A percentile compares a stretch with the other conserved stretches of the same genome.
These are phyloP conservation scores for Brassica juncea DNA, from an alignment of 345 rosid genomes.

Conservation along the genomic window DNA sequence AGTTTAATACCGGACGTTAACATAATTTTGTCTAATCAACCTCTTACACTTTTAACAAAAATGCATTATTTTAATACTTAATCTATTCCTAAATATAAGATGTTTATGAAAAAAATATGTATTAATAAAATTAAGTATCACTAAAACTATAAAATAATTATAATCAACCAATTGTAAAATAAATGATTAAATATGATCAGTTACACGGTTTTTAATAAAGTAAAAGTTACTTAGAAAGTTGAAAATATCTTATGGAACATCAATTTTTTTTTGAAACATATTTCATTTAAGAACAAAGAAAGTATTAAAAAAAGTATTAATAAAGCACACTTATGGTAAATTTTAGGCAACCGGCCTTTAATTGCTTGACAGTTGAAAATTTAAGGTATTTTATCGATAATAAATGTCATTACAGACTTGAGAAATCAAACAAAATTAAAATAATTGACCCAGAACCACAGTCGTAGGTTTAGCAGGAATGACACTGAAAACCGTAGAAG, in stretches of 20 bases:
- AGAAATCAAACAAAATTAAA: neutral
- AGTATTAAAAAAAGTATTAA: neutral
- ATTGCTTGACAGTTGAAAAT: slow-evolving; percentile 8
- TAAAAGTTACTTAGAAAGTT: too few species aligned
- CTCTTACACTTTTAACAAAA: neutral
- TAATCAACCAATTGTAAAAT: too few species aligned
- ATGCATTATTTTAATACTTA: neutral
- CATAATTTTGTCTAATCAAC: neutral
- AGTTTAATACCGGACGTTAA: neutral
- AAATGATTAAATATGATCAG: too few species aligned
- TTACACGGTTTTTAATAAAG: too few species aligned
- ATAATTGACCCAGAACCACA: slow-evolving; percentile 10
- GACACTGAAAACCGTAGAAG: slow-evolving; percentile 35
- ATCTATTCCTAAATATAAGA: too few species aligned
- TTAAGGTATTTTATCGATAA: neutral
- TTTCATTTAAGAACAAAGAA: too few species aligned
- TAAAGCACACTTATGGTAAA: neutral
- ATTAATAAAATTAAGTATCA: too few species aligned
- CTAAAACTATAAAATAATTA: too few species aligned
- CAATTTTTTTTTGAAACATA: too few species aligned
- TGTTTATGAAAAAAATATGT: too few species aligned
- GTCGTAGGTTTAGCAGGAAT: slow-evolving; percentile 26
- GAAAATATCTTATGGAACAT: too few species aligned
- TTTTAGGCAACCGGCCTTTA: neutral
- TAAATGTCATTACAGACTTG: neutral